Evolutionary conservation across 2,329 filamentous ascomycete genomes (phyloP).

Genomic region (Intubia oerlemansii): DNA sequence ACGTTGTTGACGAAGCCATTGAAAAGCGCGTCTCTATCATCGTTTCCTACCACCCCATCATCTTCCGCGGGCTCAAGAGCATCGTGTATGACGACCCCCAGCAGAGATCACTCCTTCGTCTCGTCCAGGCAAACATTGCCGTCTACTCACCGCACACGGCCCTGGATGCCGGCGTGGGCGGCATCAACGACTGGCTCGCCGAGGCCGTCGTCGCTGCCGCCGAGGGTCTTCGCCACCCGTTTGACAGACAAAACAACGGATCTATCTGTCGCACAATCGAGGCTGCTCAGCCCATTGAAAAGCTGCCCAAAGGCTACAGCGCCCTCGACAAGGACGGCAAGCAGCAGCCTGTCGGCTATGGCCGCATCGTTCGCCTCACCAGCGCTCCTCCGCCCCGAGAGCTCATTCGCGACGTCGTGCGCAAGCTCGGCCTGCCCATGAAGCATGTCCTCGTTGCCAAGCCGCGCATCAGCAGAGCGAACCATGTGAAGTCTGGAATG

Average conservation of each 20-base stretch:
- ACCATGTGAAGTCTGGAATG: no score
- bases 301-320: no score
- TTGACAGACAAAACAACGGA: no score
- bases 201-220: slow-evolving; percentile 39
- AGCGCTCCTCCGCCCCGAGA: slow-evolving; percentile 17
- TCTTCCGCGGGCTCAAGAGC: slow-evolving; percentile 82
- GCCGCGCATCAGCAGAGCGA: slow-evolving; percentile 31
- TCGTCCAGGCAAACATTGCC: slow-evolving; percentile 73
- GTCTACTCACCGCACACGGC: slow-evolving; percentile 95
- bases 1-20: slow-evolving; percentile 81
- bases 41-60: slow-evolving; percentile 89
- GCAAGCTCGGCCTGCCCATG: slow-evolving; percentile 39
- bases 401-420: slow-evolving; percentile 34
- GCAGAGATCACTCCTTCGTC: slow-evolving; percentile 61
- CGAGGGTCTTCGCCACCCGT: no score
- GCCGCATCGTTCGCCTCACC: slow-evolving; percentile 23
- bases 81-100: slow-evolving; percentile 70
- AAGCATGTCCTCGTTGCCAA: slow-evolving; percentile 18
- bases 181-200: slow-evolving; percentile 86
- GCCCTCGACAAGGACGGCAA: no score
- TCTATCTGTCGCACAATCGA: no score
- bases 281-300: no score
- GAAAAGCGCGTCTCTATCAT: slow-evolving; percentile 53
- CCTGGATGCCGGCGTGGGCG: slow-evolving; percentile 65
- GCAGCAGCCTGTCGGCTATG: slow-evolving; percentile 18